Conservation (phyloP, 2,329 filamentous ascomycete species). For the Ophiostoma populinum region DNA sequence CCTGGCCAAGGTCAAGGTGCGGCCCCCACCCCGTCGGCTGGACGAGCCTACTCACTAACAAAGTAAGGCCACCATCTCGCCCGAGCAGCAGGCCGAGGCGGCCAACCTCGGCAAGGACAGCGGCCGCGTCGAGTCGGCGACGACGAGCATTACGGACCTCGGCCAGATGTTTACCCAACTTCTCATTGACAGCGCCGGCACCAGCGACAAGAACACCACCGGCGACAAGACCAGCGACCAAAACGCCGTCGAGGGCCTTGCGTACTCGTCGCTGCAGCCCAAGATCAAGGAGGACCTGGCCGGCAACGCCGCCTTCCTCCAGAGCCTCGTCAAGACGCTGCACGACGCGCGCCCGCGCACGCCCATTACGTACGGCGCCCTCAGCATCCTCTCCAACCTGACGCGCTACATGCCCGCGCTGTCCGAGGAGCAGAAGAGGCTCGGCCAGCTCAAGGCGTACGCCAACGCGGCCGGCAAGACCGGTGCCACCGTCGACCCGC, state of each 20-base stretch:
- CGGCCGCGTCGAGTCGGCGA: slow-evolving; percentile 27
- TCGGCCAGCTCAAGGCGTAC: slow-evolving; percentile 84
- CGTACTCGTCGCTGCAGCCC: slow-evolving; percentile 76
- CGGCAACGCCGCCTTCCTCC: slow-evolving; percentile 49
- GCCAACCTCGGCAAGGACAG: slow-evolving; percentile 15
- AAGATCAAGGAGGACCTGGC: slow-evolving; percentile 69
- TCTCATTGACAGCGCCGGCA: slow-evolving; percentile 33
- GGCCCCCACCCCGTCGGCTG: slow-evolving; percentile 9
- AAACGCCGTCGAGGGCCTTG: slow-evolving; percentile 74
- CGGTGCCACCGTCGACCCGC: slow-evolving; percentile 35
- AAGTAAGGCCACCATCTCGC: slow-evolving; percentile 34
- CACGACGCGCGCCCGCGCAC: slow-evolving; percentile 42
- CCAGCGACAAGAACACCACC: background rate
- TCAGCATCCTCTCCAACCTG: slow-evolving; percentile 75
- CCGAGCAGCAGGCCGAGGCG: slow-evolving; percentile 19
- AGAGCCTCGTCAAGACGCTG: slow-evolving; percentile 48
- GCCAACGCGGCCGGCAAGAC: slow-evolving; percentile 61
- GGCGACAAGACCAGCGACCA: slow-evolving; percentile 22
- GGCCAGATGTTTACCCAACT: slow-evolving; percentile 48
- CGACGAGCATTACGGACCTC: slow-evolving; percentile 48
- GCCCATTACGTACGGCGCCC: slow-evolving; percentile 62
- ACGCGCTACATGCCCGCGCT: slow-evolving; percentile 62
- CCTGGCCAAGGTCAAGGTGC: slow-evolving; percentile 58
- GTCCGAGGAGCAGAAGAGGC: slow-evolving; percentile 82
- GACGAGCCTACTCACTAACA: slow-evolving; percentile 28